A percentile compares a stretch with the other conserved stretches of the same genome.
Evolutionary conservation across 2,329 filamentous ascomycete genomes (phyloP).

Genomic region (Nakataea oryzae): DNA sequence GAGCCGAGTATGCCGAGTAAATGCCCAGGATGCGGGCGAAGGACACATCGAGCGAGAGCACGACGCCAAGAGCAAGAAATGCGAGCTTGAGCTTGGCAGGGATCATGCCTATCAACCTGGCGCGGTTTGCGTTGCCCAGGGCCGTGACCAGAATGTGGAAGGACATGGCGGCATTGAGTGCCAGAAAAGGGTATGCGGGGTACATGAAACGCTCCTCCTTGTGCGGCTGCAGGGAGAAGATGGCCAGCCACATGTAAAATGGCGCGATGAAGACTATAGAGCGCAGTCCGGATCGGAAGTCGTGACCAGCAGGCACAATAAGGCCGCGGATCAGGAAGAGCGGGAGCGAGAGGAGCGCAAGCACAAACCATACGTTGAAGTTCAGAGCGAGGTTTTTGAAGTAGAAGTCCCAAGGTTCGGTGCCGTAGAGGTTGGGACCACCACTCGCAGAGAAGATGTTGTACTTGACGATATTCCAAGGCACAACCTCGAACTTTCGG

Average conservation of each 20-base stretch:
- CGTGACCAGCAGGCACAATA: conserved; percentile 47
- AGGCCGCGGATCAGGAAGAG: conserved; percentile 65
- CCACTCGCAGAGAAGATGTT: conserved; percentile 79
- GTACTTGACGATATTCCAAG: conserved; percentile 91
- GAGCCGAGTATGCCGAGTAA: conserved; percentile 74
- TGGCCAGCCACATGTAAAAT: conserved; percentile 88
- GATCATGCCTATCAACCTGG: conserved; percentile 57
- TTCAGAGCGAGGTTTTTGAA: conserved; percentile 83
- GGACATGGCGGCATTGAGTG: conserved; percentile 77
- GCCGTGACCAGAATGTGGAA: conserved; percentile 71
- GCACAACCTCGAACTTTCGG: conserved; percentile 63
- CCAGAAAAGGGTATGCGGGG: conserved; percentile 82
- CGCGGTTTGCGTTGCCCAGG: conserved; percentile 60
- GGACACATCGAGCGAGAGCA: conserved; percentile 56
- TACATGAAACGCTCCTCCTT: conserved; percentile 99
- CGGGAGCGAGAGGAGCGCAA: conserved; percentile 66
- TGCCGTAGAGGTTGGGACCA: conserved; percentile 88
- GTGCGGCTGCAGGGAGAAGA: conserved; percentile 88
- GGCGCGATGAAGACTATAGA: conserved; percentile 70
- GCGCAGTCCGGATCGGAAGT: conserved; percentile 60
- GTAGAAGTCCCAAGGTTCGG: conserved; percentile 96
- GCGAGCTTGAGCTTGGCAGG: conserved; percentile 66
- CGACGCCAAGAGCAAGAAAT: conserved; percentile 31
- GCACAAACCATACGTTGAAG: conserved; percentile 88
- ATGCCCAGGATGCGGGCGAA: conserved; percentile 66